Percentiles rank a stretch among this genome's conserved stretches.
Evolutionary conservation across 805 yeast species (phyloP).

Genomic region (Cyberlindnera petersonii): DNA sequence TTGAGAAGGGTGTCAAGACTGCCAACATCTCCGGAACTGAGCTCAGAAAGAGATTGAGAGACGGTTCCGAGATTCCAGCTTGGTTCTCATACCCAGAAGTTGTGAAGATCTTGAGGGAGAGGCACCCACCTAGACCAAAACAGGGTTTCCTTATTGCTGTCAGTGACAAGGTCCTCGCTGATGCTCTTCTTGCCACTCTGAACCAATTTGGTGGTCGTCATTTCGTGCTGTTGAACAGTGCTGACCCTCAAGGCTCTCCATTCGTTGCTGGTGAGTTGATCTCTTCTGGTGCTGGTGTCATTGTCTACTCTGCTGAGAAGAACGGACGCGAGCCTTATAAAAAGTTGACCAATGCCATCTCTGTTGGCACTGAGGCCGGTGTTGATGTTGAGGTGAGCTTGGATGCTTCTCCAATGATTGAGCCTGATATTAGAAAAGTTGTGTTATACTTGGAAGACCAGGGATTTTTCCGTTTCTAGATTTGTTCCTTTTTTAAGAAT

Average conservation of each 20-base stretch:
- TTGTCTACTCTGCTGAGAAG: constrained; percentile 42
- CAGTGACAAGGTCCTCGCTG: constrained; percentile 61
- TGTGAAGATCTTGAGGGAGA: constrained; percentile 82
- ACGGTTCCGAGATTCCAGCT: constrained; percentile 85
- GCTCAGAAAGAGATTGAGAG: constrained; percentile 79
- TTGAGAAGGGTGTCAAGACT: constrained; percentile 73
- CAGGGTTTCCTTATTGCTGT: constrained; percentile 86
- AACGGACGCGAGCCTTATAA: constrained; percentile 5
- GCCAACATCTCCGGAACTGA: constrained; percentile 94
- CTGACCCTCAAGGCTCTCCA: constrained; percentile 42
- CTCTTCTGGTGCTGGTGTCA: constrained; percentile 90
- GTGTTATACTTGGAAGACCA: constrained; percentile 72
- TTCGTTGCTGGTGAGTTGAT: constrained; percentile 72
- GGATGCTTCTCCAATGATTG: constrained; percentile 56
- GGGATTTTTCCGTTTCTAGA: constrained; percentile 64
- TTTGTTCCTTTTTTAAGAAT: too few species aligned
- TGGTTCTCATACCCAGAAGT: constrained; percentile 99
- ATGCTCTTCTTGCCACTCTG: constrained; percentile 84
- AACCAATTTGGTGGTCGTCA: constrained; percentile 83
- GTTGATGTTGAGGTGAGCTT: constrained; percentile 58
- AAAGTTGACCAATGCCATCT: constrained; percentile 30
- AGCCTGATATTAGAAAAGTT: constrained; percentile 58
- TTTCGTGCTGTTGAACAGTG: constrained; percentile 45
- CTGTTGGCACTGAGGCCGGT: constrained; percentile 37
- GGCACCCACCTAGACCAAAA: constrained; percentile 84